Evolutionary conservation across 192 early-diverging fungal genomes (phyloP), one percentile per base, ranked within the genome.

Genomic region (Gryganskiella cystojenkinii): DNA sequence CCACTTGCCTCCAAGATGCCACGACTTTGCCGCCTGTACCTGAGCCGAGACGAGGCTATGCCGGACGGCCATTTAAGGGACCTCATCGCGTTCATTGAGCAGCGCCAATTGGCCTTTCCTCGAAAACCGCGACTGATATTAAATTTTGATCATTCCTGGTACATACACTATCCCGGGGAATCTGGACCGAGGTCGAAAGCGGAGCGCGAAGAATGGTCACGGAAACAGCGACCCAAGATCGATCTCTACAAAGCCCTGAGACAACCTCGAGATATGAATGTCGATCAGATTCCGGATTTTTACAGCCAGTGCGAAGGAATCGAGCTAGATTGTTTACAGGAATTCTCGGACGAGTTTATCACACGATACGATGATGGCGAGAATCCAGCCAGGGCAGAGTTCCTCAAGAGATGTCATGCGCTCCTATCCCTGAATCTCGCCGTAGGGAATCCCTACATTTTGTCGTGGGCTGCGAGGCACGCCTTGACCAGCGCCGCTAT

Each of bases 391-490:
- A 62, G 52, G 59, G 59, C 61, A 33, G 53, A 24, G 20, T 70
- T 70, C 53, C 24, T 70, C 6, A 33, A 27, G 6, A 28, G 60
- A 33, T 62, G 59, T 31, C 15, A 46, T 35, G 15, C 28, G 15
- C 20, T 70, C 37, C 27, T 24, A 2, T 4, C 17, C 2, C 31
- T 70, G 13, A 34, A 17, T 10, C 19, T 70, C 2, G 53, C 11
- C 4, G 52, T 47, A 11, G 58, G 31, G 2, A 14, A 33, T 15
- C 60, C 46, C 4, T 30, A 52, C 17, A 7, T 33, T 1, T 28
- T 68, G 40, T 69, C 57, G 0, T 61, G 56, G 67, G 57, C 67
- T 20, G 67, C 50, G 3, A 45, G 24, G 3, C 11, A 50, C 20
- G 47, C 56, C 4, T 35, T 31, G 34, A 4, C 20, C 33, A 6